Conservation (phyloP, 805 yeast species). For the Suhomyces prunicola region DNA sequence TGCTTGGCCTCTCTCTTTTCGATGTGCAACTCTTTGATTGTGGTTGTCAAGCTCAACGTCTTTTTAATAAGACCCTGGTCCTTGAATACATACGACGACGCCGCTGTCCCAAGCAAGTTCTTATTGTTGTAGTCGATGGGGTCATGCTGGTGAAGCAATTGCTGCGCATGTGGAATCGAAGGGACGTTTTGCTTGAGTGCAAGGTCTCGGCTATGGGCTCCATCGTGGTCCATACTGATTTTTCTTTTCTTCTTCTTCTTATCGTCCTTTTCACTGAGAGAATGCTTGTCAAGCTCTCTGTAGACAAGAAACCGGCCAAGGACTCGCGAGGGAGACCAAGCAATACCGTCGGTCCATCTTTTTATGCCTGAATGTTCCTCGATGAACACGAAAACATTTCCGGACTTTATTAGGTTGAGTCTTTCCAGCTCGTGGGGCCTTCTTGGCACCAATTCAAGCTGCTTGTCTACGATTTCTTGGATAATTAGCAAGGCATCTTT, state of each 20-base stretch:
- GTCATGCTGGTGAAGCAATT: conserved; percentile 3
- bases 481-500: conserved; percentile 78
- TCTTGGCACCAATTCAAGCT: conserved; percentile 60
- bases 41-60: conserved; percentile 55
- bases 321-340: conserved; percentile 91
- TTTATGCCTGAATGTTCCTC: conserved; percentile 82
- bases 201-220: conserved; percentile 1
- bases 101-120: conserved; percentile 40
- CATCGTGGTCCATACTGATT: conserved; percentile 12
- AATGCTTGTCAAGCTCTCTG: conserved; percentile 53
- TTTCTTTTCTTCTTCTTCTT: conserved; percentile 38
- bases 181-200: not conserved
- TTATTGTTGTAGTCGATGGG: conserved; percentile 10
- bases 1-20: conserved; percentile 28
- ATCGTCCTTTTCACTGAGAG: conserved; percentile 42
- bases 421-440: conserved; percentile 84
- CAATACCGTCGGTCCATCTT: conserved; percentile 95
- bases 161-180: conserved; percentile 5
- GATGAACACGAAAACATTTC: conserved; percentile 79
- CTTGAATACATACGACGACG: conserved; percentile 61
- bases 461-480: conserved; percentile 70
- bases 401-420: conserved; percentile 60
- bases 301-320: conserved; percentile 82
- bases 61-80: conserved; percentile 78
- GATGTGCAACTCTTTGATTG: conserved; percentile 24